A percentile compares a stretch with the other conserved stretches of the same genome.
Evolutionary conservation across 306 rosid species (phyloP).

Genomic region (Abrus pulchellus): DNA sequence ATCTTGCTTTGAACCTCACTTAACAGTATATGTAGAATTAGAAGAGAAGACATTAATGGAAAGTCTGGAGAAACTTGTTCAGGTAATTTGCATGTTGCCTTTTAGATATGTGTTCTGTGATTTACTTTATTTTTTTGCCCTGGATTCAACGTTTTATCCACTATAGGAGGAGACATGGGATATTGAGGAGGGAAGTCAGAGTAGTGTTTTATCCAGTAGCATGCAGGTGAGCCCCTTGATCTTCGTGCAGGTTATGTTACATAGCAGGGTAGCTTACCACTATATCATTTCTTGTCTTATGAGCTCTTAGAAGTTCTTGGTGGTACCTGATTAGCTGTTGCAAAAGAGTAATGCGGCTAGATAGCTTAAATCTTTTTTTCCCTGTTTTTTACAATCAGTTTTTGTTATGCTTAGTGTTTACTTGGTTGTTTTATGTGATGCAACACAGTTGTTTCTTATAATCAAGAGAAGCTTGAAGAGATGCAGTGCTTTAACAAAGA

Average conservation of each 20-base stretch:
- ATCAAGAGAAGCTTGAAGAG: conserved; percentile 98
- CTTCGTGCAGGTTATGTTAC: conserved; percentile 21
- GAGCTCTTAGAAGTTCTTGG: conserved; percentile 22
- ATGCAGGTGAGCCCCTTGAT: conserved; percentile 78
- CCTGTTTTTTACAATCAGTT: neutral
- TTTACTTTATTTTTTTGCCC: conserved; percentile 30
- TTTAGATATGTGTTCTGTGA: conserved; percentile 35
- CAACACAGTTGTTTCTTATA: conserved; percentile 88
- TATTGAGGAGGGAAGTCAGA: conserved; percentile 97
- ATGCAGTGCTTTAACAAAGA: conserved; percentile 97
- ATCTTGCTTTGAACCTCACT: conserved; percentile 99
- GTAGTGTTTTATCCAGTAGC: conserved; percentile 93
- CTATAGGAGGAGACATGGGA: conserved; percentile 98
- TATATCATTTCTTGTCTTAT: conserved; percentile 39
- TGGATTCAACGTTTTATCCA: conserved; percentile 40
- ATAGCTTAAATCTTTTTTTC: neutral
- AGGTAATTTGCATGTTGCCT: conserved; percentile 64
- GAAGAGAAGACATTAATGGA: conserved; percentile 99
- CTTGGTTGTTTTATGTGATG: conserved; percentile 45
- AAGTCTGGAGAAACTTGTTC: conserved; percentile 94
- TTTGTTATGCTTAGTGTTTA: conserved; percentile 32
- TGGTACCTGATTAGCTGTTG: conserved; percentile 19
- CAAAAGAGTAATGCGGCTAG: conserved; percentile 20
- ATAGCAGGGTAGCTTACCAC: conserved; percentile 1
- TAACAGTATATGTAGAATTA: conserved; percentile 85